Evolutionary conservation across 305 asterid species (phyloP), one percentile per base, ranked within the genome.

Genomic region (Plantago rigida): DNA sequence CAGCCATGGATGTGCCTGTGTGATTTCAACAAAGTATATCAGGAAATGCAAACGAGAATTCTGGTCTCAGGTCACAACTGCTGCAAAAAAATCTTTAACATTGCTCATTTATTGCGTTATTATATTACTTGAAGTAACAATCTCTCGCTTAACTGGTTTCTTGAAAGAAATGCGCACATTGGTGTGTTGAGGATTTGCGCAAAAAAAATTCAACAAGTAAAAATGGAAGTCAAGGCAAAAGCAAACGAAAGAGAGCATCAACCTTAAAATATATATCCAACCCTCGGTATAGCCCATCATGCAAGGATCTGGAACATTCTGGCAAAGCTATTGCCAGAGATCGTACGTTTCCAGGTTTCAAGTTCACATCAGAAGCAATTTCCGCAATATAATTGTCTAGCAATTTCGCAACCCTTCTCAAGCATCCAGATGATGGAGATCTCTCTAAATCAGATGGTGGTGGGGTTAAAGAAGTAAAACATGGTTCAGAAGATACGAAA

Each of bases 241-340:
- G 44, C 56, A 31, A 41, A 56, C 28, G 60, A 62, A 59, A 56
- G 59, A 59, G 8, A 1, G n/a, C 46, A 26, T 63, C 77, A 55
- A 92, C 99, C 97, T 93, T 80, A 17, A 93, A 74, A 79, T 81
- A 89, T 76, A 89, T 80, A 73, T 93, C 97, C 47, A 93, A 48
- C 24, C 96, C 95, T 66, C 97, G 77, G 71, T 93, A 93, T 46
- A 93, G 69, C 73, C 99, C 99, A 75, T 93, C 99, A 56, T 93
- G 90, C 80, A 93, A 83, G 41, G 90, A 71, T 77, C 99, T 82
- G 5, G 94, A 83, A 68, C 88, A 81, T 64, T 85, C 95, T 12
- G 99, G 97, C 71, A 93, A 77, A 36, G 84, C 83, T 77, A 82
- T 88, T 9, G 90, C 97, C 76, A 93, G 75, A 1, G 75, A 66